Evolutionary conservation across 2,329 filamentous ascomycete species (phyloP).

Genomic region (Akanthomyces uredinophilus): DNA sequence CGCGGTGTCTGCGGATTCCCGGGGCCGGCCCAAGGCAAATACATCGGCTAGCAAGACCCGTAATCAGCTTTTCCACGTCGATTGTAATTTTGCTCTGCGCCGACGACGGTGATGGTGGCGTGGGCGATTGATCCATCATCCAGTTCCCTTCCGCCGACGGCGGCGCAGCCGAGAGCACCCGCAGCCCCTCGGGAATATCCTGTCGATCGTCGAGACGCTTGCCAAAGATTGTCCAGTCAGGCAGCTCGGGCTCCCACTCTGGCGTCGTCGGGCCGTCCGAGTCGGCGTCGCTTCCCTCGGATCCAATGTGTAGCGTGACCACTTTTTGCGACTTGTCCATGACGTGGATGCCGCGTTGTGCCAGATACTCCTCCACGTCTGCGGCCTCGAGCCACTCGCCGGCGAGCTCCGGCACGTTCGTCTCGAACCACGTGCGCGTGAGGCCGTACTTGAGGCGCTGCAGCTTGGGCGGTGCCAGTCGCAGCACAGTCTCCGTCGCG

Average conservation of each 20-base stretch:
- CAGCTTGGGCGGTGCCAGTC: conserved; percentile 9
- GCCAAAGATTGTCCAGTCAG: conserved; percentile 15
- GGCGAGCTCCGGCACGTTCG: conserved; percentile 3
- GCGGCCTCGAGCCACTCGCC: conserved; percentile 14
- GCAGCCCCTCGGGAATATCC: conserved; percentile 3
- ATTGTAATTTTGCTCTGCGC: conserved; percentile 9
- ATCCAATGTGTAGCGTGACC: conserved; percentile 2
- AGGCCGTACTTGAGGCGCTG: conserved; percentile 12
- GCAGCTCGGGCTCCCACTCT: conserved; percentile 12
- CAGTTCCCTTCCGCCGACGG: background rate
- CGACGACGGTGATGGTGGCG: background rate
- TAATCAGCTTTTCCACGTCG: conserved; percentile 8
- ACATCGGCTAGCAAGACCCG: background rate
- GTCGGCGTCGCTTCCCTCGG: background rate
- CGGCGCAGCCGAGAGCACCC: background rate
- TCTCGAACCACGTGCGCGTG: conserved; percentile 12
- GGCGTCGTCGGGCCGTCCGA: conserved; percentile 2
- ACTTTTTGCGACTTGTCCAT: background rate
- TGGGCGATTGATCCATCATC: background rate
- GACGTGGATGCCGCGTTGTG: conserved; percentile 10
- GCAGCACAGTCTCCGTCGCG: background rate
- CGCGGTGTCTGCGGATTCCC: conserved; percentile 6
- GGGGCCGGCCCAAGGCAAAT: conserved; percentile 13
- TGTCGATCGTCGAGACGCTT: conserved; percentile 7
- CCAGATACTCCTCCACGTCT: conserved; percentile 13